Evolutionary conservation across 1,284 basidiomycete species (phyloP).

Genomic region (Porogramme epimiltina): DNA sequence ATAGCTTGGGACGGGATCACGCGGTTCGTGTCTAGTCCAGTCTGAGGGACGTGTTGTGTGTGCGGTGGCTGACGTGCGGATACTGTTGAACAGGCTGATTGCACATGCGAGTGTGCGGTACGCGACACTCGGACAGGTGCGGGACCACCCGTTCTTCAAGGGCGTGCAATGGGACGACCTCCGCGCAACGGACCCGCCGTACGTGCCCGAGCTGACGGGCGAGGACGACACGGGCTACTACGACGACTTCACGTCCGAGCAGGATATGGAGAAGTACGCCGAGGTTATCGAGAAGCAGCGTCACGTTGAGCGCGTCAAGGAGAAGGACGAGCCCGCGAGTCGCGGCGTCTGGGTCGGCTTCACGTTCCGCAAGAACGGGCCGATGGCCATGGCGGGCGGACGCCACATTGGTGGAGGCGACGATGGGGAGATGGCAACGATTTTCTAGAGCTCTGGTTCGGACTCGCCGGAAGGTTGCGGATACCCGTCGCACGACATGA

Average conservation of each 20-base stretch:
- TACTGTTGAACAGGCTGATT: constrained; percentile 47
- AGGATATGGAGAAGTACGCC: constrained; percentile 98
- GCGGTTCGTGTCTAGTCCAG: constrained; percentile 44
- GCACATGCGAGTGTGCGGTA: constrained; percentile 82
- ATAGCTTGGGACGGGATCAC: constrained; percentile 96
- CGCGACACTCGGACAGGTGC: constrained; percentile 73
- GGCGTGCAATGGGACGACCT: constrained; percentile 78
- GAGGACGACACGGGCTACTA: constrained; percentile 98
- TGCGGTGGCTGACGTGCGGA: not conserved
- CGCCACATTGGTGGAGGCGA: constrained; percentile 21
- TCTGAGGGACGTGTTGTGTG: too few species aligned
- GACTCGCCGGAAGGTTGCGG: not conserved
- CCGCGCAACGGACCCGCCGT: constrained; percentile 83
- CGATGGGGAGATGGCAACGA: constrained; percentile 27
- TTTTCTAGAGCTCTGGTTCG: constrained; percentile 24
- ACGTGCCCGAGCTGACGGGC: constrained; percentile 93
- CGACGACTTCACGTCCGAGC: constrained; percentile 91
- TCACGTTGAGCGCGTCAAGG: constrained; percentile 90
- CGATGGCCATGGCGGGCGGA: constrained; percentile 22
- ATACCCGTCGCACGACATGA: not conserved
- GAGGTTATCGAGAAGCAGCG: constrained; percentile 98
- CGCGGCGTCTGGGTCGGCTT: constrained; percentile 96
- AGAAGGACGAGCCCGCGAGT: constrained; percentile 76
- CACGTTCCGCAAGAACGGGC: constrained; percentile 81
- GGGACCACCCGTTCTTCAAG: constrained; percentile 85